Evolutionary conservation across 176 grass and related monocot species (phyloP).

Genomic region (Elymus sibiricus): DNA sequence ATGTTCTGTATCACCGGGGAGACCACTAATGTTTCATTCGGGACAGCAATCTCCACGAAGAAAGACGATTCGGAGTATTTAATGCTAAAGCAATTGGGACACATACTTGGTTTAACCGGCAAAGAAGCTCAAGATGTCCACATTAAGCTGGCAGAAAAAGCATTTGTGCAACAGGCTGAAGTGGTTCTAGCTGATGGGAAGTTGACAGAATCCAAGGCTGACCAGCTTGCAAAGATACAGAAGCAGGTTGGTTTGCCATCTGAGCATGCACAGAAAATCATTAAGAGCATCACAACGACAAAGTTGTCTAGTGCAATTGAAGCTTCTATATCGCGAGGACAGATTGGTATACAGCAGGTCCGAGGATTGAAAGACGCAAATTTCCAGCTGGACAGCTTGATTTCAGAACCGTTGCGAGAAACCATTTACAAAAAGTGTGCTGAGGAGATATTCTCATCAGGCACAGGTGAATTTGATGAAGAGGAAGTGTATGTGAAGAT

Average conservation of each 20-base stretch:
- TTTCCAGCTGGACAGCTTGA: slow-evolving; percentile 70
- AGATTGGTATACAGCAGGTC: slow-evolving; percentile 80
- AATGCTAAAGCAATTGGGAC: slow-evolving; percentile 76
- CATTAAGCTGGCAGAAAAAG: slow-evolving; percentile 82
- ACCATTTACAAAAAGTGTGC: slow-evolving; percentile 76
- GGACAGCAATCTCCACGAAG: slow-evolving; percentile 60
- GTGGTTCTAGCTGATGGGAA: slow-evolving; percentile 96
- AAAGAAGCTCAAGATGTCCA: slow-evolving; percentile 79
- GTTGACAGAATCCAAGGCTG: slow-evolving; percentile 77
- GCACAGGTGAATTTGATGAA: slow-evolving; percentile 86
- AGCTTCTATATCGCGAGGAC: slow-evolving; percentile 71
- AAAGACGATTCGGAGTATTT: slow-evolving; percentile 73
- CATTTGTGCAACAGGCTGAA: slow-evolving; percentile 95
- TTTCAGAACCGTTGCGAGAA: slow-evolving; percentile 69
- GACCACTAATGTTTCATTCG: slow-evolving; percentile 70
- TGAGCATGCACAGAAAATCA: slow-evolving; percentile 91
- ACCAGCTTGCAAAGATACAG: slow-evolving; percentile 87
- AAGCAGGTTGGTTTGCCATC: slow-evolving; percentile 82
- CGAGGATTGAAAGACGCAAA: slow-evolving; percentile 76
- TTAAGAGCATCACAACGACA: slow-evolving; percentile 87
- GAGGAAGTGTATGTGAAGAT: slow-evolving; percentile 73
- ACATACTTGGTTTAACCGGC: slow-evolving; percentile 77
- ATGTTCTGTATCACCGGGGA: slow-evolving; percentile 86
- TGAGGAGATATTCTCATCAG: slow-evolving; percentile 84
- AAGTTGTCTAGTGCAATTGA: slow-evolving; percentile 85